These are phyloP conservation scores for Candida methanosorbosa DNA, from an alignment of 805 yeast species.

Conservation along the genomic window DNA sequence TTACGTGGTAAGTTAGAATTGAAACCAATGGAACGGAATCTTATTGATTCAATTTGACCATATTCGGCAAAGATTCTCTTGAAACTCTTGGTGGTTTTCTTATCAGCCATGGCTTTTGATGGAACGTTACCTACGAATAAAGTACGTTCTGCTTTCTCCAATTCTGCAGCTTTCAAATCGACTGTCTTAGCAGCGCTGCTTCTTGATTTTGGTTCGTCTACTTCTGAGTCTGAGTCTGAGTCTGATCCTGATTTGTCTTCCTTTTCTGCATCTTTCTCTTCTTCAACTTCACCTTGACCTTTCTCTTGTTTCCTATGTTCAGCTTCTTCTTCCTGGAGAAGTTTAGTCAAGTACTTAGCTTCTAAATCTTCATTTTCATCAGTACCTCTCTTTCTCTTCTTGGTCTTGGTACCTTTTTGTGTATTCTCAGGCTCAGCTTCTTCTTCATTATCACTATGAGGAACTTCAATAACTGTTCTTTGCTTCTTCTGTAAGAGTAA, in stretches of 20 bases:
- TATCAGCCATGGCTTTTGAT: constrained; percentile 53
- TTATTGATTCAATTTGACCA: constrained; percentile 60
- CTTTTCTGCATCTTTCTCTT: constrained; percentile 17
- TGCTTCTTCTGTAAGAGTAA: constrained; percentile 11
- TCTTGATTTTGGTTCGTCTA: constrained; percentile 3
- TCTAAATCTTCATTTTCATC: constrained; percentile 45
- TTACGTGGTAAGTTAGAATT: constrained; percentile 85
- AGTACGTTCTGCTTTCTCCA: constrained; percentile 76
- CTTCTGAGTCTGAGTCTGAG: constrained; percentile 6
- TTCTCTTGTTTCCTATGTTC: constrained; percentile 9
- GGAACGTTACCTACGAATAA: constrained; percentile 85
- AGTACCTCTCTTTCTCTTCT: constrained; percentile 13
- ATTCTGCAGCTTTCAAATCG: constrained; percentile 61
- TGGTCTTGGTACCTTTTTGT: constrained; percentile 6
- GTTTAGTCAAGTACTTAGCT: constrained; percentile 41
- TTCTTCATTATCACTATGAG: not conserved
- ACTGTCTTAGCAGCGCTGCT: constrained; percentile 33
- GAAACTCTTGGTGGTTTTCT: constrained; percentile 51
- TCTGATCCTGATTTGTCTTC: constrained; percentile 1
- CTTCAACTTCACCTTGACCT: constrained; percentile 13
- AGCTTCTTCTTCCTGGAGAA: constrained; percentile 30
- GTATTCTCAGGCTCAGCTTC: constrained; percentile 10
- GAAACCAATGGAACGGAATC: constrained; percentile 90
- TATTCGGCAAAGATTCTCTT: constrained; percentile 47
- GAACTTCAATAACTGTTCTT: constrained; percentile 2